These are phyloP conservation scores for Aspergillus sp. DNA, from an alignment of 2,329 filamentous ascomycete genomes.

Conservation along the genomic window DNA sequence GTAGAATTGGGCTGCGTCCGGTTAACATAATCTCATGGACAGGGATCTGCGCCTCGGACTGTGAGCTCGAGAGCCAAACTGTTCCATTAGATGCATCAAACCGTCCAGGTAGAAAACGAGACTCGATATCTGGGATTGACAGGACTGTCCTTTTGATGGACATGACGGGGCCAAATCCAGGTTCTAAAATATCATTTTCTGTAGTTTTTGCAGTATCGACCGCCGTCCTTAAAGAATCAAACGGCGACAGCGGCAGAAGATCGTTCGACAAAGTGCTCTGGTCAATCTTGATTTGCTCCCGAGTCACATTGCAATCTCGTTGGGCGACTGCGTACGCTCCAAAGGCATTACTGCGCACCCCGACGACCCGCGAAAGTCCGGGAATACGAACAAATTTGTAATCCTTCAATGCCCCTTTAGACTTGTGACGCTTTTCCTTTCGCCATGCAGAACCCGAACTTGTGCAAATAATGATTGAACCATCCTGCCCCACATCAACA, in stretches of 20 bases:
- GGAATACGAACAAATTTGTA: slow-evolving; percentile 94
- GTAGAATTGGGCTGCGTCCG: slow-evolving; percentile 64
- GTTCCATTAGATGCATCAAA: slow-evolving; percentile 22
- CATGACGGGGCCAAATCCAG: slow-evolving; percentile 13
- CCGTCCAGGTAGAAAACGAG: slow-evolving; percentile 24
- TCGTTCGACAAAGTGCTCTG: slow-evolving; percentile 68
- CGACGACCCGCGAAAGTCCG: slow-evolving; percentile 74
- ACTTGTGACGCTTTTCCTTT: slow-evolving; percentile 72
- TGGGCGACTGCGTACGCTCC: slow-evolving; percentile 85
- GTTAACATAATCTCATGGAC: slow-evolving; percentile 75
- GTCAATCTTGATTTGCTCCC: slow-evolving; percentile 60
- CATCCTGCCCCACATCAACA: slow-evolving; percentile 83
- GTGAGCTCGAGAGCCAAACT: slow-evolving; percentile 47
- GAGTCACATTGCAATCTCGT: slow-evolving; percentile 75
- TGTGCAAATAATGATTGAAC: slow-evolving; percentile 89
- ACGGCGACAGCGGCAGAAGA: slow-evolving; percentile 60
- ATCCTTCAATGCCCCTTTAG: slow-evolving; percentile 72
- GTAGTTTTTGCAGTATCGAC: slow-evolving; percentile 36
- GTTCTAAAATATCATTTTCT: slow-evolving; percentile 24
- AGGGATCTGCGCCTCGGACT: slow-evolving; percentile 66
- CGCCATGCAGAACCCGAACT: slow-evolving; percentile 90
- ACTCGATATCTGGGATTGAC: slow-evolving; percentile 41
- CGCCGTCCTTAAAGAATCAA: slow-evolving; percentile 52
- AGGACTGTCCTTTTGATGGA: slow-evolving; percentile 38
- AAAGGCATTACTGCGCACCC: slow-evolving; percentile 79